A percentile compares a stretch with the other conserved stretches of the same genome.
These are phyloP conservation scores for Thozetella sp. DNA, from an alignment of 495 filamentous ascomycete genomes.

Conservation along the genomic window DNA sequence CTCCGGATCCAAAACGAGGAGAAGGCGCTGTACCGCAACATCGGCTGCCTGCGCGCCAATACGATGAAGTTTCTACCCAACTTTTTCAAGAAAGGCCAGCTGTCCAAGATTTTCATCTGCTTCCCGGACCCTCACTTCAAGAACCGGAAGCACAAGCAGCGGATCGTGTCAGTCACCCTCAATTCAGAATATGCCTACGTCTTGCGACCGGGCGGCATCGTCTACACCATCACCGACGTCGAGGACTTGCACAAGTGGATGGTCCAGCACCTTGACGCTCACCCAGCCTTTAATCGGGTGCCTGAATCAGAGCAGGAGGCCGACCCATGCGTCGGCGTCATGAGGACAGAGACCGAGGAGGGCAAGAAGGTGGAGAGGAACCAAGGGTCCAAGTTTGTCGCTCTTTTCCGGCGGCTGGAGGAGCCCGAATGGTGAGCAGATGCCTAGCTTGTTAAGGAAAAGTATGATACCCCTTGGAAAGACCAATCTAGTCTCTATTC, in stretches of 20 bases:
- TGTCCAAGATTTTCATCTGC: constrained; percentile 92
- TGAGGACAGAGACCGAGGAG: constrained; percentile 90
- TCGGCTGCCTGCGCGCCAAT: constrained; percentile 84
- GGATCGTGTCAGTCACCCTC: constrained; percentile 87
- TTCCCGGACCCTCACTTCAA: constrained; percentile 99
- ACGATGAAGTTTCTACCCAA: constrained; percentile 99
- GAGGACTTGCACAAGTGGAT: constrained; percentile 94
- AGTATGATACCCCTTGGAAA: constrained; percentile 3
- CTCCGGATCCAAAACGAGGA: constrained; percentile 68
- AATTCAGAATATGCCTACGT: constrained; percentile 94
- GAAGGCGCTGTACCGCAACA: constrained; percentile 75
- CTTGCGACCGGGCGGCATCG: constrained; percentile 75
- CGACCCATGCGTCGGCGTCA: constrained; percentile 78
- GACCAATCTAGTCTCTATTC: constrained; percentile 11
- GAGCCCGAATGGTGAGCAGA: constrained; percentile 65
- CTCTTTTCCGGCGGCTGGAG: constrained; percentile 76
- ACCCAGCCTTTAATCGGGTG: constrained; percentile 68
- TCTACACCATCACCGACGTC: constrained; percentile 97
- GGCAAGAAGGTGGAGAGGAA: constrained; percentile 96
- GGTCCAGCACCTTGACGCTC: constrained; percentile 76
- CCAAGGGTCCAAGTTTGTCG: constrained; percentile 84
- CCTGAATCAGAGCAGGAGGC: constrained; percentile 64
- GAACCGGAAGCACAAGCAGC: constrained; percentile 91
- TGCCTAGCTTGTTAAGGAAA: not conserved
- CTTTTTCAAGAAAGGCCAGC: constrained; percentile 78